These are phyloP conservation scores for Elsinoe batatas DNA, from an alignment of 2,329 filamentous ascomycete species.

Conservation along the genomic window DNA sequence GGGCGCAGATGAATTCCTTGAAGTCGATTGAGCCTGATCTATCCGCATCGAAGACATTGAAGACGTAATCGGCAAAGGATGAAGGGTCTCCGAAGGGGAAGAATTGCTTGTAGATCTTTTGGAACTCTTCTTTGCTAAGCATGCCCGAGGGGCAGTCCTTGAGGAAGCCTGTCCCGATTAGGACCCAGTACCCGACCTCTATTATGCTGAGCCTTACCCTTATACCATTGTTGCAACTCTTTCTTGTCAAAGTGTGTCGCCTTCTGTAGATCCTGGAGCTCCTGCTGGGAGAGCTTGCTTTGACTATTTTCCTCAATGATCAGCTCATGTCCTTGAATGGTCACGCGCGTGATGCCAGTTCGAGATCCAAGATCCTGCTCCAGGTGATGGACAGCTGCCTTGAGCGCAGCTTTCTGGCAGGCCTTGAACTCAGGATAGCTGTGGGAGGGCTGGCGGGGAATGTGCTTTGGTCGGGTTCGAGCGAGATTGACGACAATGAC, in stretches of 20 bases:
- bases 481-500: constrained; percentile 22
- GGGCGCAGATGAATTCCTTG: constrained; percentile 97
- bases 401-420: constrained; percentile 25
- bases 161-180: constrained; percentile 61
- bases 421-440: constrained; percentile 25
- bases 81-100: constrained; percentile 97
- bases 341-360: constrained; percentile 22
- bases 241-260: constrained; percentile 99
- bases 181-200: constrained; percentile 16
- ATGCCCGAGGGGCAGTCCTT: constrained; percentile 97
- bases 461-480: constrained; percentile 25
- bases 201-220: constrained; percentile 53
- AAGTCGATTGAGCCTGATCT: constrained; percentile 98
- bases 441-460: constrained; percentile 24
- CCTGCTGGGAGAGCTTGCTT: constrained; percentile 94
- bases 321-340: constrained; percentile 23
- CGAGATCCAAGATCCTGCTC: constrained; percentile 23
- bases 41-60: constrained; percentile 97
- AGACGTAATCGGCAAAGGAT: constrained; percentile 96
- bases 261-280: constrained; percentile 90
- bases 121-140: constrained; percentile 96
- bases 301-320: constrained; percentile 51
- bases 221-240: constrained; percentile 99
- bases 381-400: constrained; percentile 25
- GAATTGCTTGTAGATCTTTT: constrained; percentile 99